A percentile compares a stretch with the other conserved stretches of the same genome.
Evolutionary conservation across 2,329 filamentous ascomycete species (phyloP).

Genomic region (Diaporthe capsici): DNA sequence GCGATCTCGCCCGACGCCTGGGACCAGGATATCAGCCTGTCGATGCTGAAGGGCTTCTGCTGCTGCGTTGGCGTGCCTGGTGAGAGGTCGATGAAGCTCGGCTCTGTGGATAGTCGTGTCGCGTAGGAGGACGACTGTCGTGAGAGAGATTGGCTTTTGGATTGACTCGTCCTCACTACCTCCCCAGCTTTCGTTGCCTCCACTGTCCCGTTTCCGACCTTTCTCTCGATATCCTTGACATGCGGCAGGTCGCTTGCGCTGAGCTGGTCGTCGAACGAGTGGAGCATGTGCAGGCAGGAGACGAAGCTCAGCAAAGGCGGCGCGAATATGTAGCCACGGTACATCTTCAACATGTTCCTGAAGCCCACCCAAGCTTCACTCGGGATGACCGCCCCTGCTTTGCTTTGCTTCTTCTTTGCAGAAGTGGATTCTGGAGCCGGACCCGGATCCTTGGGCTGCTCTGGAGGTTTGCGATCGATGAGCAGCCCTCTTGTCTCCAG

Average conservation of each 20-base stretch:
- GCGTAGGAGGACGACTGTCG: conserved; percentile 19
- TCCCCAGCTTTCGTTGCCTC: not conserved
- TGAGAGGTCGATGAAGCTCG: conserved; percentile 13
- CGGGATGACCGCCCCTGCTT: conserved; percentile 16
- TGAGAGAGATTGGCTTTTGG: conserved; percentile 8
- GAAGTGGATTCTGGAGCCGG: not conserved
- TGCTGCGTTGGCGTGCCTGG: conserved; percentile 13
- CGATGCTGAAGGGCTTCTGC: conserved; percentile 30
- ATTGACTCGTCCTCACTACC: not conserved
- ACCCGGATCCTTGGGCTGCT: conserved; percentile 20
- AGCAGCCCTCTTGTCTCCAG: conserved; percentile 44
- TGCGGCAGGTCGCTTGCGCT: conserved; percentile 40
- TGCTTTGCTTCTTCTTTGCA: conserved; percentile 34
- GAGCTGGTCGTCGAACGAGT: conserved; percentile 45
- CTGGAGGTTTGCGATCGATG: conserved; percentile 43
- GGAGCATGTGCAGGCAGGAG: conserved; percentile 44
- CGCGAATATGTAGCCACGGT: conserved; percentile 43
- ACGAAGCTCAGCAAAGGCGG: conserved; percentile 46
- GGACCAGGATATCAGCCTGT: conserved; percentile 43
- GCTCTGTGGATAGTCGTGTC: conserved; percentile 20
- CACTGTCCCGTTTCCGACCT: conserved; percentile 33
- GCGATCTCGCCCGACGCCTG: conserved; percentile 45
- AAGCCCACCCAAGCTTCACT: conserved; percentile 43
- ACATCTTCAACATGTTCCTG: conserved; percentile 43
- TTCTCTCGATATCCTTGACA: conserved; percentile 43